A percentile compares a stretch with the other conserved stretches of the same genome.
These are phyloP conservation scores for Pythium biforme DNA, from an alignment of 352 stramenopile genomes.

Conservation along the genomic window DNA sequence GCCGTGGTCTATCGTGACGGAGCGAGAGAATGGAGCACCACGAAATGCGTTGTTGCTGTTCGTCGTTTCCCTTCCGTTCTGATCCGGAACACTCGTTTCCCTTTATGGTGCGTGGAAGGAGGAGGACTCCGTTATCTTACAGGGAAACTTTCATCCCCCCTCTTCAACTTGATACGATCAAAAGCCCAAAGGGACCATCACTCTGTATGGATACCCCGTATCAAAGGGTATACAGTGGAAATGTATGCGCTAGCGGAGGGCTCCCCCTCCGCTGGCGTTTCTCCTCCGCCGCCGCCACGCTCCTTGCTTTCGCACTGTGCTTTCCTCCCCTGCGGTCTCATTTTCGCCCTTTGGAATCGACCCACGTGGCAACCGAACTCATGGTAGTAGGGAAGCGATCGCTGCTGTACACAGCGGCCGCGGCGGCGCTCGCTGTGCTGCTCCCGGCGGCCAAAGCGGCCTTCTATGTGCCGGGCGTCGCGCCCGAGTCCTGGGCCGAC, in stretches of 20 bases:
- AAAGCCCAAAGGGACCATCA: conserved; percentile 13
- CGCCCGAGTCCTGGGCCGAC: conserved; percentile 78
- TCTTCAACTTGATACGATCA: conserved; percentile 15
- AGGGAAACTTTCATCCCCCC: not conserved
- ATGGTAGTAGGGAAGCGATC: conserved; percentile 18
- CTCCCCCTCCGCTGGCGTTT: not conserved
- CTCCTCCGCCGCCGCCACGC: not conserved
- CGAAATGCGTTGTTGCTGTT: too few relatives aligned
- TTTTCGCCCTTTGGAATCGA: conserved; percentile 3
- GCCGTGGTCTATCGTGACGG: too few relatives aligned
- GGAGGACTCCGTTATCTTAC: not conserved
- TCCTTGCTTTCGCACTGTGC: conserved; percentile 15
- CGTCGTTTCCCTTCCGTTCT: not conserved
- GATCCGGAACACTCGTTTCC: conserved; percentile 1
- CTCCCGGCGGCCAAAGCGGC: conserved; percentile 40
- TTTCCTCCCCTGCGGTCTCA: not conserved
- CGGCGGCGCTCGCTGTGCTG: conserved; percentile 6
- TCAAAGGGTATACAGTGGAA: conserved; percentile 3
- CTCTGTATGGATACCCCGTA: conserved; percentile 5
- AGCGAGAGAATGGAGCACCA: not conserved
- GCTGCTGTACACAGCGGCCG: conserved; percentile 18
- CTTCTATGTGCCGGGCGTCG: conserved; percentile 86
- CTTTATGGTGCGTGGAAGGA: not conserved
- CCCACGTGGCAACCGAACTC: conserved; percentile 9
- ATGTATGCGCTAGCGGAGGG: not conserved